Conservation (phyloP, 257 asterid genomes). For the Plantago major region DNA sequence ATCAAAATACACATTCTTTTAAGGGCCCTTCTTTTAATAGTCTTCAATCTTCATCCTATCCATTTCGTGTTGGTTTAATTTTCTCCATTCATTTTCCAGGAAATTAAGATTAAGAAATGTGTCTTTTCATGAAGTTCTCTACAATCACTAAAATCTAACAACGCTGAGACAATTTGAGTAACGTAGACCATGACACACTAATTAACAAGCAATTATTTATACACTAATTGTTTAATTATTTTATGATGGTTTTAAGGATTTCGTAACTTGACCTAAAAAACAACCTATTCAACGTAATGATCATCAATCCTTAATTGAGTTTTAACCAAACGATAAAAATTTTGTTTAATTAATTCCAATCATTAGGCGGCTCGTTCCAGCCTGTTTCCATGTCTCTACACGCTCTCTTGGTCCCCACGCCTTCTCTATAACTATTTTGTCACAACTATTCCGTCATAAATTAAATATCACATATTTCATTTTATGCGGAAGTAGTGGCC, state of each 20-base stretch:
- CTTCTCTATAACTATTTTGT: neutral
- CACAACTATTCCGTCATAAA: too few species aligned
- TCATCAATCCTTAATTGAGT: too few species aligned
- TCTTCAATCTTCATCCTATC: neutral
- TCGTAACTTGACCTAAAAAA: neutral
- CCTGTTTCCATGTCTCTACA: slow-evolving; percentile 6
- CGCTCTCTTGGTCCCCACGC: slow-evolving; percentile 8
- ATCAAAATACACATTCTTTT: too few species aligned
- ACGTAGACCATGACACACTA: too few species aligned
- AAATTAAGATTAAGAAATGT: neutral
- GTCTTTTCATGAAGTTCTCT: neutral
- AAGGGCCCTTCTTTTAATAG: neutral
- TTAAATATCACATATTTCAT: too few species aligned
- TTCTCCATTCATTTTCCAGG: neutral
- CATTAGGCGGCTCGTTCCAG: slow-evolving; percentile 7
- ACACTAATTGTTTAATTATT: too few species aligned
- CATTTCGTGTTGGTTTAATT: neutral
- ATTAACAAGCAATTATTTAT: too few species aligned
- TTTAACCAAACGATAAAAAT: neutral
- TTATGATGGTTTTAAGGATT: too few species aligned
- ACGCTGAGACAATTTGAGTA: too few species aligned
- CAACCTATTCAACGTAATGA: neutral
- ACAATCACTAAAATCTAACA: neutral
- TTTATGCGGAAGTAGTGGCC: too few species aligned
- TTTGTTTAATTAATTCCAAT: neutral